Base-by-base conservation (phyloP, 2,329 filamentous ascomycete species). In the Lasiodiplodia theobromae region DNA sequence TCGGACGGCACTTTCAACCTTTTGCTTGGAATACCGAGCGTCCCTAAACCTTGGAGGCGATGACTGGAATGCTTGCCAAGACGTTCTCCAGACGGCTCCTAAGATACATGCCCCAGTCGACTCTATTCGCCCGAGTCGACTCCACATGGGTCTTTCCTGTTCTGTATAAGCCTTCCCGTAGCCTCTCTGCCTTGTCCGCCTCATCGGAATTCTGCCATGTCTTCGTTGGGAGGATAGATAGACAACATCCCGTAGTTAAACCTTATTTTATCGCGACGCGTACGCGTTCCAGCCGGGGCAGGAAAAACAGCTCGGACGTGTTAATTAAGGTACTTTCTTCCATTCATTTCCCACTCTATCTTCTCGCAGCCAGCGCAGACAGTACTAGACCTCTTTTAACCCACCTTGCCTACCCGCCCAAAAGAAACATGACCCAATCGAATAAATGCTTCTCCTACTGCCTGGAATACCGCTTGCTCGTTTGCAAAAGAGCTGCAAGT, bases 161-260 rank as follows among this genome's bases (percentile, higher is more conserved):
- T 53, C 28, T 14, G 51, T 53, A 53, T 53, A 53, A 53, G 51
- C 51, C 23, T 28, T 53, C 51, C 51, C 51, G 51, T 23, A 28
- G 8, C 23, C 23, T 53, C 51, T 10, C 51, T 23, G 51, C 51
- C 51, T 53, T 53, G 18, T 25, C 28, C 23, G 51, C 21, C 51
- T 53, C 23, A 53, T 53, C n/a, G 16, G 28, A 53, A 53, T 53
- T 53, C 51, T 53, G 51, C 51, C 51, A 21, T 21, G 28, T 53
- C 23, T 53, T 53, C 51, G 51, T 53, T 25, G 51, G 28, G 51
- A 53, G 51, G 28, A 28, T 12, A 53, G 51, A 53, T 53, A 25
- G 25, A 25, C 25, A 53, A 53, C 28, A 53, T 53, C 51, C 51
- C 51, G 51, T 18, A 53, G 28, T 53, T 53, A 28, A 53, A 53